Percentiles rank a stretch among this genome's conserved stretches.
phyloP scores from a whole-genome alignment of 129 eudicot genomes.

The Tanacetum coccineum region DNA sequence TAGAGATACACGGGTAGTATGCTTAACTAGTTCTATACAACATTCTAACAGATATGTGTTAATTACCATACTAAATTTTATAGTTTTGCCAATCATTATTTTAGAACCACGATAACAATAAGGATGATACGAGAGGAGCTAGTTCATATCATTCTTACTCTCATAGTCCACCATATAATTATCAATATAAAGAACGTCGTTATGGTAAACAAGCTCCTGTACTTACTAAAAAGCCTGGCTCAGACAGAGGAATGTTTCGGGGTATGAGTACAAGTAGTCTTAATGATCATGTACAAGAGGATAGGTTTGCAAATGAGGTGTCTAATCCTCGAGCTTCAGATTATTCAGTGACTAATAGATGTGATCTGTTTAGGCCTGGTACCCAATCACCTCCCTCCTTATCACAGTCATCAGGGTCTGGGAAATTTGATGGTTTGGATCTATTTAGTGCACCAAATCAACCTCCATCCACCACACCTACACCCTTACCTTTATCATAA shows the following conservation, averaged over 20 bases:
- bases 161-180: conserved; percentile 99
- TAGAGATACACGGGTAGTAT: conserved; percentile 58
- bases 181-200: conserved; percentile 91
- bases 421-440: too few species aligned
- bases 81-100: conserved; percentile 17
- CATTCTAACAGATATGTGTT: not conserved
- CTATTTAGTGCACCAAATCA: too few species aligned
- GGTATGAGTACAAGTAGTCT: conserved; percentile 68
- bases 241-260: conserved; percentile 73
- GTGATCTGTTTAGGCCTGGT: too few species aligned
- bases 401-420: too few species aligned
- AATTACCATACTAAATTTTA: conserved; percentile 12
- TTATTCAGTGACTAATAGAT: too few species aligned
- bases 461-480: too few species aligned
- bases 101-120: conserved; percentile 54
- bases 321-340: too few species aligned
- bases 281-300: conserved; percentile 63
- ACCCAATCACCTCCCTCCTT: too few species aligned
- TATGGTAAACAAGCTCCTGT: conserved; percentile 71
- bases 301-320: too few species aligned
- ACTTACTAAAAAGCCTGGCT: conserved; percentile 84
- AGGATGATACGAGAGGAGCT: conserved; percentile 85
- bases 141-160: conserved; percentile 97
- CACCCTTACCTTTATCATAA: too few species aligned
- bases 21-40: not conserved